These are phyloP conservation scores for Larix kaempferi DNA, from an alignment of 75 land plant species.

Conservation along the genomic window DNA sequence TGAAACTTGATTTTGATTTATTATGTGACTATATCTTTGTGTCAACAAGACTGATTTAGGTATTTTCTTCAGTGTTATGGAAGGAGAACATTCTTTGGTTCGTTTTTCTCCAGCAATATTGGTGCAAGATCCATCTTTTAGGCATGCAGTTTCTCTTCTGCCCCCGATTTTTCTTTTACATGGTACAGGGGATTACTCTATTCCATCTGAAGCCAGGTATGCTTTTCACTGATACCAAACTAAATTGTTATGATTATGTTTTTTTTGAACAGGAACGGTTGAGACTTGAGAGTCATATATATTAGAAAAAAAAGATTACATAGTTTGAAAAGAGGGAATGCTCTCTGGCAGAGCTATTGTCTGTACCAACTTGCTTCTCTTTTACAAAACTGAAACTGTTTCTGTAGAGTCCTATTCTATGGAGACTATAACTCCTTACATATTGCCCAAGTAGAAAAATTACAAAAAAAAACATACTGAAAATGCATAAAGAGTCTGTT, in stretches of 20 bases:
- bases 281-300: no score
- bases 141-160: conserved; percentile 58
- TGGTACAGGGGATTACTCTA: conserved; percentile 91
- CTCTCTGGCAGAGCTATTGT: no score
- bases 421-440: no score
- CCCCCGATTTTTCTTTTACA: conserved; percentile 79
- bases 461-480: no score
- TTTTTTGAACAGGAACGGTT: no score
- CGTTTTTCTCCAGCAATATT: conserved; percentile 78
- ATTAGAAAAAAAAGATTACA: no score
- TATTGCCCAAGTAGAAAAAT: no score
- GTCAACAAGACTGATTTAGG: background rate
- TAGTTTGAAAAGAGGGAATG: no score
- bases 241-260: background rate
- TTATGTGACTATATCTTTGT: background rate
- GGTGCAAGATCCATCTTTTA: conserved; percentile 38
- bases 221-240: background rate
- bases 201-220: conserved; percentile 85
- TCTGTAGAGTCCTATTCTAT: no score
- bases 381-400: no score
- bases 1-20: background rate
- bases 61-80: conserved; percentile 77
- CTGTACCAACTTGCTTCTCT: no score
- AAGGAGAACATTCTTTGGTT: conserved; percentile 75
- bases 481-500: no score